Evolutionary conservation across 1,284 basidiomycete genomes (phyloP).

Genomic region (Mycena sp.): DNA sequence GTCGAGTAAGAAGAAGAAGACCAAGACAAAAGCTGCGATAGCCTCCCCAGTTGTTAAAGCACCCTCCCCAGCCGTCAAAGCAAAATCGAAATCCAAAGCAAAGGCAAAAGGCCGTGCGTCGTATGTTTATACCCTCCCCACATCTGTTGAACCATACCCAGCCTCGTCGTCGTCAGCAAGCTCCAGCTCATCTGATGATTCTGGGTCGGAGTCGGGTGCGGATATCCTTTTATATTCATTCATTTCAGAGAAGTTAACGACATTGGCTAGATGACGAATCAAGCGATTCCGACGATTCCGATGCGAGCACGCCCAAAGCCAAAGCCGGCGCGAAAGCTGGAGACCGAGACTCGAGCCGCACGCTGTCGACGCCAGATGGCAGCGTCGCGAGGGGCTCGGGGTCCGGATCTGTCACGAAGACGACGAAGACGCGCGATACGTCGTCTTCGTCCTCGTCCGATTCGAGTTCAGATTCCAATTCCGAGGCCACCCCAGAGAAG

Average conservation of each 20-base stretch:
- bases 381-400: constrained; percentile 2
- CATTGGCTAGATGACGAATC: constrained; percentile 30
- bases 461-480: constrained; percentile 40
- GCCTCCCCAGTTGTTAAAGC: constrained; percentile 5
- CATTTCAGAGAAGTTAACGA: background rate
- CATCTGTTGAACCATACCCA: background rate
- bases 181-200: constrained; percentile 27
- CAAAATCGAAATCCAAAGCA: constrained; percentile 15
- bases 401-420: background rate
- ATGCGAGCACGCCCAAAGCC: background rate
- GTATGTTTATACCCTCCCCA: too few species aligned
- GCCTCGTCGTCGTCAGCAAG: constrained; percentile 16
- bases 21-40: background rate
- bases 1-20: constrained; percentile 27
- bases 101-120: constrained; percentile 4
- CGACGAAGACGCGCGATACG: too few species aligned
- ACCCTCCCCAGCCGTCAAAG: background rate
- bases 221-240: background rate
- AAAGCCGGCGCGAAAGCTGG: background rate
- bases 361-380: constrained; percentile 24
- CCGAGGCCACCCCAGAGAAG: constrained; percentile 26
- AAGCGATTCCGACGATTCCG: constrained; percentile 25
- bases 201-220: constrained; percentile 28
- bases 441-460: constrained; percentile 28
- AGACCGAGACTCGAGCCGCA: constrained; percentile 32